Conservation (phyloP, 2,329 filamentous ascomycete genomes). For the Pleurostoma richardsiae region DNA sequence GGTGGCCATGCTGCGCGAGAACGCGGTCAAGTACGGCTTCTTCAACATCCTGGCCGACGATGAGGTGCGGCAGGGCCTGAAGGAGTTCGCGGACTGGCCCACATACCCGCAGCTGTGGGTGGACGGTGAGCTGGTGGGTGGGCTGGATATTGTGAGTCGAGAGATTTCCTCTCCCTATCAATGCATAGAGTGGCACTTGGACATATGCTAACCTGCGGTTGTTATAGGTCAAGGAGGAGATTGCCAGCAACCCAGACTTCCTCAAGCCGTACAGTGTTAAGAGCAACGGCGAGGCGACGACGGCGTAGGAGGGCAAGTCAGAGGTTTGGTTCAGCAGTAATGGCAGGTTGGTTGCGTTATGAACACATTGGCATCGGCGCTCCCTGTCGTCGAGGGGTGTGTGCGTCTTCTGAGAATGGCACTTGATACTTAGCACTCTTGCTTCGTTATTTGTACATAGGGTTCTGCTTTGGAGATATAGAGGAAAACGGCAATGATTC, state of each 20-base stretch:
- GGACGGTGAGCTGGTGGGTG: constrained; percentile 83
- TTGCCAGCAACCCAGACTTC: constrained; percentile 78
- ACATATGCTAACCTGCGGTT: constrained; percentile 7
- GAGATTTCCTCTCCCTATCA: constrained; percentile 1
- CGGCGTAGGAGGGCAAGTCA: background rate
- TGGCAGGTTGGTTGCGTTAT: too few species aligned
- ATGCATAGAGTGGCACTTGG: background rate
- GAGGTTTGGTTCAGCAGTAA: too few species aligned
- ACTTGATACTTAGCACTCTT: too few species aligned
- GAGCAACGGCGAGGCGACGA: constrained; percentile 26
- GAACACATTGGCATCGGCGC: too few species aligned
- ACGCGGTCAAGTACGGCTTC: constrained; percentile 93
- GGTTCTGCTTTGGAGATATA: too few species aligned
- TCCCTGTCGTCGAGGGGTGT: too few species aligned
- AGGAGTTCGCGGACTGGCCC: constrained; percentile 98
- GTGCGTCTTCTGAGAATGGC: too few species aligned
- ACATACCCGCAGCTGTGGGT: constrained; percentile 96
- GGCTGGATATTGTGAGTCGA: constrained; percentile 83
- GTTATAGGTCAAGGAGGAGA: constrained; percentile 82
- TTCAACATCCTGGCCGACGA: constrained; percentile 99
- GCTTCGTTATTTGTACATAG: too few species aligned
- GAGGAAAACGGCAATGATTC: too few species aligned
- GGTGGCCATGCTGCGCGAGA: constrained; percentile 80
- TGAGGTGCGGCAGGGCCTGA: constrained; percentile 91
- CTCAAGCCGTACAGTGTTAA: constrained; percentile 66